Evolutionary conservation across 495 filamentous ascomycete species (phyloP).

Genomic region (Jackrogersella minutella): DNA sequence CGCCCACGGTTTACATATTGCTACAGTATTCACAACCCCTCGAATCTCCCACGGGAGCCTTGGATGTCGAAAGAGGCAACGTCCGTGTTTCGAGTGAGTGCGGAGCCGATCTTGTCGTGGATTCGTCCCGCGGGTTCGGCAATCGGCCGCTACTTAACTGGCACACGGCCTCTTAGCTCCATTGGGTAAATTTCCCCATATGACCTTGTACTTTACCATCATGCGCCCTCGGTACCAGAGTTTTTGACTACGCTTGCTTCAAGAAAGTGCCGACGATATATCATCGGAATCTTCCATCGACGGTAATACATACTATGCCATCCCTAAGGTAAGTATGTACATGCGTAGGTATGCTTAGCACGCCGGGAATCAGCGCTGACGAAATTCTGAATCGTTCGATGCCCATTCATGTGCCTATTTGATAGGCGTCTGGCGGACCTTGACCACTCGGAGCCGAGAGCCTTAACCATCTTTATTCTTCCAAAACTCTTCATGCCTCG

Average conservation of each 20-base stretch:
- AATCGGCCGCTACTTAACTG: conserved; percentile 43
- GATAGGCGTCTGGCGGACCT: not conserved
- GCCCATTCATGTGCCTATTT: conserved; percentile 1
- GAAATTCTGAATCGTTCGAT: conserved; percentile 14
- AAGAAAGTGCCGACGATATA: conserved; percentile 12
- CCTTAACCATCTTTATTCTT: not conserved
- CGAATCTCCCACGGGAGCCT: conserved; percentile 28
- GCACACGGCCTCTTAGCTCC: conserved; percentile 37
- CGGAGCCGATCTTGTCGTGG: conserved; percentile 42
- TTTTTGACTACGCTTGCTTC: conserved; percentile 7
- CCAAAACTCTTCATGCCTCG: conserved; percentile 7
- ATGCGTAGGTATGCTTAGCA: conserved; percentile 3
- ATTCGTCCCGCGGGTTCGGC: conserved; percentile 38
- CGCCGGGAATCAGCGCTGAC: not conserved
- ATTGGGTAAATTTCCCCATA: conserved; percentile 34
- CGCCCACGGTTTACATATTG: conserved; percentile 20
- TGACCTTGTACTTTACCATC: conserved; percentile 23
- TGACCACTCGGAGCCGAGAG: conserved; percentile 2
- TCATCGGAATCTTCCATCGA: conserved; percentile 5
- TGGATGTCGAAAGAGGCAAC: conserved; percentile 35
- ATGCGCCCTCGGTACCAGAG: conserved; percentile 32
- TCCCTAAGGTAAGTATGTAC: conserved; percentile 3
- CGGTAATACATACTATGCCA: conserved; percentile 1
- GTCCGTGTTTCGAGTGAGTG: conserved; percentile 42
- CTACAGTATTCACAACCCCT: conserved; percentile 16